Conservation (phyloP, 192 early-diverging fungal species). For the Coemansia sp. region DNA sequence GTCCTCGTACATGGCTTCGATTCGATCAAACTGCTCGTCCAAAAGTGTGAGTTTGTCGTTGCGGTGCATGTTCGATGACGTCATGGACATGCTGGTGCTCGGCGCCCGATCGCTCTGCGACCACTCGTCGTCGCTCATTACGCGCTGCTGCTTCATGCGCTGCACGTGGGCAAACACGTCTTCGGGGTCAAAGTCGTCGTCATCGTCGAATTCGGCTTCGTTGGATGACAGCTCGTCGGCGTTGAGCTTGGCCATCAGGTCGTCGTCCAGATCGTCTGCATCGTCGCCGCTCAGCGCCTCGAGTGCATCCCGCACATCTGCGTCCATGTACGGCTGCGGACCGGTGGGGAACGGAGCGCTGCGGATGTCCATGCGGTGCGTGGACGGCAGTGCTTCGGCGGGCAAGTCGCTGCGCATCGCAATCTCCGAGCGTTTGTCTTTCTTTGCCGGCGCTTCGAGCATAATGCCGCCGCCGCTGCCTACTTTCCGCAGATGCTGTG, state of each 20-base stretch:
- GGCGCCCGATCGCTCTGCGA: conserved; percentile 8
- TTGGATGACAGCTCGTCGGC: conserved; percentile 54
- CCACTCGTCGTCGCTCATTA: conserved; percentile 47
- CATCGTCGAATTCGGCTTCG: conserved; percentile 37
- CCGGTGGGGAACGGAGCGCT: conserved; percentile 60
- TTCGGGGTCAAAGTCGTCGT: conserved; percentile 42
- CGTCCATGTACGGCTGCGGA: conserved; percentile 75
- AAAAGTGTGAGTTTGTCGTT: conserved; percentile 85
- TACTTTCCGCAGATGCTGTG: conserved; percentile 84
- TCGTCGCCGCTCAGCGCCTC: conserved; percentile 92
- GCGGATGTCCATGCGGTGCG: conserved; percentile 69
- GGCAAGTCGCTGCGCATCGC: conserved; percentile 57
- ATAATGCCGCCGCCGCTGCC: conserved; percentile 76
- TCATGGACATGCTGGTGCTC: conserved; percentile 74
- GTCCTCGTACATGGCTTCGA: conserved; percentile 54
- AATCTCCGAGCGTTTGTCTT: conserved; percentile 56
- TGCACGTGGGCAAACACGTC: conserved; percentile 47
- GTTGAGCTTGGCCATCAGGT: conserved; percentile 79
- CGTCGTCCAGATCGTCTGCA: conserved; percentile 75
- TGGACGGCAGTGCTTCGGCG: conserved; percentile 70
- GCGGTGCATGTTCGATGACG: conserved; percentile 89
- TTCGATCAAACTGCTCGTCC: conserved; percentile 91
- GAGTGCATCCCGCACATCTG: conserved; percentile 78
- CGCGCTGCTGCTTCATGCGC: conserved; percentile 44
- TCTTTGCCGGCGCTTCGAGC: conserved; percentile 59